Conservation (phyloP, 805 yeast species). For the Zygosaccharomyces rouxii region DNA sequence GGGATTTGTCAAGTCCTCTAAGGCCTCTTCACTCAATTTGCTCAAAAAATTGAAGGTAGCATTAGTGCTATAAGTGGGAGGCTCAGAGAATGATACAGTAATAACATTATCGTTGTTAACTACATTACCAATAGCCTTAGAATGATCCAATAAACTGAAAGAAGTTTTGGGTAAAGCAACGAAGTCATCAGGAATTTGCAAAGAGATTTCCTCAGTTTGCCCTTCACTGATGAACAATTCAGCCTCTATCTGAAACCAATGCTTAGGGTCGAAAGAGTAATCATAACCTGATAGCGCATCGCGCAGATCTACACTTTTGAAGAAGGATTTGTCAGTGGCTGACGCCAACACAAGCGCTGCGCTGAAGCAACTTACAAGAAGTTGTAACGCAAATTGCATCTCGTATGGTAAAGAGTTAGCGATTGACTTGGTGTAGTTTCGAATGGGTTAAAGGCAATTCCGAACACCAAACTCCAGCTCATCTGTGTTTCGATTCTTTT, state of each 20-base stretch:
- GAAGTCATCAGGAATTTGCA: constrained; percentile 27
- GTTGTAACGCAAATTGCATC: constrained; percentile 1
- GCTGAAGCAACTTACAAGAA: constrained; percentile 8
- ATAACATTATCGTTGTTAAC: constrained; percentile 20
- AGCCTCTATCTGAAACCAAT: constrained; percentile 29
- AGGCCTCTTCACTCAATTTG: constrained; percentile 19
- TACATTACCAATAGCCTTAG: constrained; percentile 21
- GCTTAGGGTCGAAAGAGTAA: constrained; percentile 24
- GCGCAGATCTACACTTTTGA: constrained; percentile 22
- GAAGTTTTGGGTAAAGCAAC: constrained; percentile 19
- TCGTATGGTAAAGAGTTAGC: not conserved
- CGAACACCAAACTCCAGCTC: not conserved
- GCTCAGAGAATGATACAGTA: constrained; percentile 17
- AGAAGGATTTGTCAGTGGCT: constrained; percentile 14
- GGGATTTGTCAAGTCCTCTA: constrained; percentile 17
- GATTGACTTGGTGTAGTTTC: not conserved
- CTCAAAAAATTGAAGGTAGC: constrained; percentile 28
- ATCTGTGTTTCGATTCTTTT: not conserved
- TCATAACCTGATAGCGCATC: constrained; percentile 24
- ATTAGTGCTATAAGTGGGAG: constrained; percentile 12
- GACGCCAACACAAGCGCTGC: constrained; percentile 9
- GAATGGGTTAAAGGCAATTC: not conserved
- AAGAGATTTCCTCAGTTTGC: constrained; percentile 15
- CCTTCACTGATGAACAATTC: constrained; percentile 25
- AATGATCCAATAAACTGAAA: constrained; percentile 18